Evolutionary conservation across 2,329 filamentous ascomycete genomes (phyloP), one percentile per base, ranked within the genome.

Genomic region (Beauveria rudraprayagi): DNA sequence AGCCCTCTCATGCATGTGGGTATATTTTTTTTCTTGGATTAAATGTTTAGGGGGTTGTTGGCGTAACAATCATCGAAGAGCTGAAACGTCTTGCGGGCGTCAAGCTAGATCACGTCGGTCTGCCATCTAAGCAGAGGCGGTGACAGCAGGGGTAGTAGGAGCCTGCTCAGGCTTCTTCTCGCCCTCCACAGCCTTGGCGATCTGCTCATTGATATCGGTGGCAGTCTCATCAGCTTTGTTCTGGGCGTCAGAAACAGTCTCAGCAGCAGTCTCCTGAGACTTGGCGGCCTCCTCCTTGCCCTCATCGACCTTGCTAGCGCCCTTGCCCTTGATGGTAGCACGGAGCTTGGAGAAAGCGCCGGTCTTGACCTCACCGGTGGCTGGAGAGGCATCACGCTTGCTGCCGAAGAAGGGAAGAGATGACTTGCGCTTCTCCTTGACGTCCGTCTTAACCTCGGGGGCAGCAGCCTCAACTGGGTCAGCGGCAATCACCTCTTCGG

Each of bases 391-490:
- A 74, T 89, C 87, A 82, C 93, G 93, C 83, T 91, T 89, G 69
- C 90, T 89, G 69, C 90, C 86, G 70, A 85, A 87, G 76, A 95
- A 95, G 54, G 82, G 81, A 9, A 85, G 75, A 70, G 92, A 87
- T 66, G 90, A 94, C 76, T 86, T 86, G 75, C 91, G 90, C 89
- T 95, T 96, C 76, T 84, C 81, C 85, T 91, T 92, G 67, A 80
- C 73, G 64, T 84, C 83, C 76, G 85, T 84, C 74, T 84, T 84
- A 61, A 77, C 66, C 76, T 86, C 84, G 63, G 74, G 72, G 60
- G 76, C 69, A 51, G 65, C 73, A 24, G 75, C 75, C 72, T 83
- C 80, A 44, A 76, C 71, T 30, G 78, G 76, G 62, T 73, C 76
- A n/a, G 80, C 78, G 61, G 73, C 77, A 54, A 75, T 70, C 19